phyloP scores from a whole-genome alignment of 768 basidiomycete species.

The Lepiota brunneoincarnata region DNA sequence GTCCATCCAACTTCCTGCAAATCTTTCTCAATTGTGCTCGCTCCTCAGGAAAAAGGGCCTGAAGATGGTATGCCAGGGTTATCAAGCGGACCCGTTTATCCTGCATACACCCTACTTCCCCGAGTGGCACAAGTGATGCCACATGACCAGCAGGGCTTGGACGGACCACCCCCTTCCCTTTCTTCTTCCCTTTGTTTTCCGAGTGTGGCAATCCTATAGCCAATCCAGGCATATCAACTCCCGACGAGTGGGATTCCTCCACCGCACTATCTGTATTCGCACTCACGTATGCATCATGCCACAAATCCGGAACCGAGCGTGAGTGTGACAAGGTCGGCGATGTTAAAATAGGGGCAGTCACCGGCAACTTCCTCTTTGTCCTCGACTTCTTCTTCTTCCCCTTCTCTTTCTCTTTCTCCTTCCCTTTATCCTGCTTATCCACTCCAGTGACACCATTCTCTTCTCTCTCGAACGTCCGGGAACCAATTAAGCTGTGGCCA shows the following conservation, averaged over 20 bases:
- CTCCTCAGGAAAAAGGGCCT: conserved; percentile 56
- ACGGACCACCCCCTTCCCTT: neutral
- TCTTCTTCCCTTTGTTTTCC: neutral
- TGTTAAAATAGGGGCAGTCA: neutral
- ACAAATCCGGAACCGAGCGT: conserved; percentile 15
- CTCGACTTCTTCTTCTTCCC: conserved; percentile 12
- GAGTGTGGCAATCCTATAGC: neutral
- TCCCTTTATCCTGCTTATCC: conserved; percentile 6
- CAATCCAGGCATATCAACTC: neutral
- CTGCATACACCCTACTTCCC: conserved; percentile 10
- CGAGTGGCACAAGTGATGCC: neutral
- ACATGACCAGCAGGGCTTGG: conserved; percentile 3
- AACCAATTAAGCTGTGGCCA: neutral
- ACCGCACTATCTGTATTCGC: neutral
- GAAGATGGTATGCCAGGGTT: conserved; percentile 53
- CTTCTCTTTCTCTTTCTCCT: conserved; percentile 4
- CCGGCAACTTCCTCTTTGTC: conserved; percentile 12
- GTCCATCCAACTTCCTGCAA: conserved; percentile 21
- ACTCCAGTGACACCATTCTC: conserved; percentile 7
- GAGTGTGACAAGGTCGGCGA: conserved; percentile 10
- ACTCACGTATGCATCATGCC: neutral
- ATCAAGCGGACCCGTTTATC: conserved; percentile 43
- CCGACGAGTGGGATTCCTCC: neutral
- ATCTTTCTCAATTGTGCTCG: conserved; percentile 23
- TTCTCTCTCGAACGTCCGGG: conserved; percentile 5